Conservation (phyloP, 2,329 filamentous ascomycete genomes). For the Verticillium dahliae region DNA sequence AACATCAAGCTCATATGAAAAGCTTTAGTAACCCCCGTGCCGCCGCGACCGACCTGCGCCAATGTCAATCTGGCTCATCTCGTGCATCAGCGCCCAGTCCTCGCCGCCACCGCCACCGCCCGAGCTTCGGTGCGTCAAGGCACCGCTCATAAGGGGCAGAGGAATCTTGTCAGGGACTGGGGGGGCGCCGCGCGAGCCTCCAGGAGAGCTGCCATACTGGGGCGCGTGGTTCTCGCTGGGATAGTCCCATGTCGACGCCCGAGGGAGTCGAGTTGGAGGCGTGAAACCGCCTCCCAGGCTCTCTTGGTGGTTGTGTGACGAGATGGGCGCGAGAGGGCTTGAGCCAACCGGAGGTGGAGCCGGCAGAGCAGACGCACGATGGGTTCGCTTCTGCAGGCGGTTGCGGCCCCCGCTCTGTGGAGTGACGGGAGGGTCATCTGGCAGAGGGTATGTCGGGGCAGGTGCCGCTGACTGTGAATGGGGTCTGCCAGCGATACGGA, state of each 20-base stretch:
- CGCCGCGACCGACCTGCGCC: slow-evolving; percentile 52
- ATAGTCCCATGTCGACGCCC: slow-evolving; percentile 46
- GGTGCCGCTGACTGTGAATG: slow-evolving; percentile 36
- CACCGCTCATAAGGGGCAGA: slow-evolving; percentile 39
- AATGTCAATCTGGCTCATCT: slow-evolving; percentile 63
- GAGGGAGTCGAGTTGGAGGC: slow-evolving; percentile 33
- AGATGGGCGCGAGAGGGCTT: slow-evolving; percentile 46
- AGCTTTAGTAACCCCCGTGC: slow-evolving; percentile 33
- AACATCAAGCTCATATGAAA: background rate
- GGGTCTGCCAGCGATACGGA: slow-evolving; percentile 43
- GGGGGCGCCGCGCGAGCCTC: slow-evolving; percentile 21
- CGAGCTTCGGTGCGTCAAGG: slow-evolving; percentile 16
- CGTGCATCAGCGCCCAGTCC: slow-evolving; percentile 58
- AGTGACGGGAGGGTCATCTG: slow-evolving; percentile 22
- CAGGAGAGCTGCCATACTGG: slow-evolving; percentile 21
- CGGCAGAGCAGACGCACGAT: slow-evolving; percentile 35
- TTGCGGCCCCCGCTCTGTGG: slow-evolving; percentile 39
- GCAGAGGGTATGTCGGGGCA: slow-evolving; percentile 22
- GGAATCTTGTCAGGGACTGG: slow-evolving; percentile 68
- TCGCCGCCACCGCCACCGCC: slow-evolving; percentile 26
- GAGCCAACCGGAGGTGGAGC: slow-evolving; percentile 29
- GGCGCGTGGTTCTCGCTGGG: slow-evolving; percentile 45
- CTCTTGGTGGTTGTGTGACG: slow-evolving; percentile 44
- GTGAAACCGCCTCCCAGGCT: slow-evolving; percentile 29
- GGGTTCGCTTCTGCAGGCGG: slow-evolving; percentile 58